These are phyloP conservation scores for Tricholoma matsutake DNA, from an alignment of 768 basidiomycete species.

Conservation along the genomic window DNA sequence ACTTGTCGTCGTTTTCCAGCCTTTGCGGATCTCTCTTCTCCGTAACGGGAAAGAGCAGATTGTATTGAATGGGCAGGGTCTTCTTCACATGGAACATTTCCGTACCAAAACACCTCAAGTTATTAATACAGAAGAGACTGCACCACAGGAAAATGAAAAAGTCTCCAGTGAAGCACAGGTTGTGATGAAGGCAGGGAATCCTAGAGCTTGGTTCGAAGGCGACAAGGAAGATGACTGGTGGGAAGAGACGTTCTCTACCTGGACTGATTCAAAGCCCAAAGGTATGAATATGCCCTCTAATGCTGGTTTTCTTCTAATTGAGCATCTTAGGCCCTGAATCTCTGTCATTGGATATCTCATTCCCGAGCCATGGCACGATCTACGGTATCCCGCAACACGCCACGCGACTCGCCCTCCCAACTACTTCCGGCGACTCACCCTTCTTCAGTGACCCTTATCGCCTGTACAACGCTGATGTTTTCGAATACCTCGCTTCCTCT, in stretches of 20 bases:
- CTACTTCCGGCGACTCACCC: constrained; percentile 76
- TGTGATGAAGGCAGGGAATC: constrained; percentile 49
- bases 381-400: constrained; percentile 98
- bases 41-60: constrained; percentile 80
- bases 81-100: constrained; percentile 99
- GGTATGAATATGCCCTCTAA: constrained; percentile 43
- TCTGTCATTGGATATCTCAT: constrained; percentile 86
- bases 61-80: constrained; percentile 82
- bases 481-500: constrained; percentile 87
- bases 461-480: constrained; percentile 93
- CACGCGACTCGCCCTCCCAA: constrained; percentile 82
- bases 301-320: not conserved
- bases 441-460: constrained; percentile 89
- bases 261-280: constrained; percentile 95
- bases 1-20: constrained; percentile 69
- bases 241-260: constrained; percentile 84
- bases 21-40: constrained; percentile 70
- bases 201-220: constrained; percentile 84
- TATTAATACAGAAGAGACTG: constrained; percentile 41
- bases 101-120: constrained; percentile 55
- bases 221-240: constrained; percentile 80
- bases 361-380: constrained; percentile 87
- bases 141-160: constrained; percentile 41
- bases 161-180: constrained; percentile 42
- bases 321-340: constrained; percentile 85